Percentiles rank a stretch among this genome's conserved stretches.
phyloP scores from a whole-genome alignment of 2,329 filamentous ascomycete genomes.

The Stemphylium beticola region DNA sequence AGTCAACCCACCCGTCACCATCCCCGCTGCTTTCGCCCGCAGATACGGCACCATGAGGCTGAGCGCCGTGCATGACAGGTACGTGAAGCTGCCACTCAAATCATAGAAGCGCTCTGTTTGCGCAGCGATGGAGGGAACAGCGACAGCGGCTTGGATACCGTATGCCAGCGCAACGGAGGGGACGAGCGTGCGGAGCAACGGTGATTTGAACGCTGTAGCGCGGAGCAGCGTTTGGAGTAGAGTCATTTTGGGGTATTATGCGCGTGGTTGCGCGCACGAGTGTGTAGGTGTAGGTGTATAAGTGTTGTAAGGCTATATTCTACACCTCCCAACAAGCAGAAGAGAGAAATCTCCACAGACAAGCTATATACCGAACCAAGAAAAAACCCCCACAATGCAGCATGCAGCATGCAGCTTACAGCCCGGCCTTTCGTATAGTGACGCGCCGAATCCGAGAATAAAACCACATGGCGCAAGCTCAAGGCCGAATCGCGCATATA shows the following conservation, averaged over 20 bases:
- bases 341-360: too few relatives aligned
- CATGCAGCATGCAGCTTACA: too few relatives aligned
- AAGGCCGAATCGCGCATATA: background rate
- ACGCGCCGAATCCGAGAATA: background rate
- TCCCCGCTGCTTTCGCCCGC: constrained; percentile 59
- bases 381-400: too few relatives aligned
- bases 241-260: constrained; percentile 30
- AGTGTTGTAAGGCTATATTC: too few relatives aligned
- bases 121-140: constrained; percentile 65
- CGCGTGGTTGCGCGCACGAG: background rate
- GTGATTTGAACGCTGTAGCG: constrained; percentile 66
- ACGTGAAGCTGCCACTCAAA: constrained; percentile 69
- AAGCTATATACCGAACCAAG: too few relatives aligned
- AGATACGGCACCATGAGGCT: constrained; percentile 67
- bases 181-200: constrained; percentile 67
- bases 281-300: background rate
- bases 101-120: constrained; percentile 73
- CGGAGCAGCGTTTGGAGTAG: constrained; percentile 60
- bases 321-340: too few relatives aligned
- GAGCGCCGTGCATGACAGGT: constrained; percentile 67
- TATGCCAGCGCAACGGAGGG: constrained; percentile 68
- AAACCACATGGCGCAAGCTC: background rate
- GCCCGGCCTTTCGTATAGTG: background rate
- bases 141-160: constrained; percentile 67
- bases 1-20: constrained; percentile 45